These are phyloP conservation scores for Rhizomucor pusillus DNA, from an alignment of 371 early-diverging fungal genomes.

Conservation along the genomic window DNA sequence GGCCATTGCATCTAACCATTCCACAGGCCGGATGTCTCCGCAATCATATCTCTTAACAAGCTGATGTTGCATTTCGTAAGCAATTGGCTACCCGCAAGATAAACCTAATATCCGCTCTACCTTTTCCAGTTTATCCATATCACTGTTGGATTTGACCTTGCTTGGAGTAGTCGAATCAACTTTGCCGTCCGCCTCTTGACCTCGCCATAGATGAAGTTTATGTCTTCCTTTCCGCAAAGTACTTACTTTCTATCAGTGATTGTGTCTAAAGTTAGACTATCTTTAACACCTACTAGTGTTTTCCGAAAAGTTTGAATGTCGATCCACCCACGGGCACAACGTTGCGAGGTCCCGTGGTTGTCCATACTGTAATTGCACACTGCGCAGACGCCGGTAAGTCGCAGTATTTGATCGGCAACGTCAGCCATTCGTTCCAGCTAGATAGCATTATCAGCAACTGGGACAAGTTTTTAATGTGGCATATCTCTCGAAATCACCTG, in stretches of 20 bases:
- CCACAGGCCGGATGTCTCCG: constrained; percentile 79
- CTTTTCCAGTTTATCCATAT: constrained; percentile 88
- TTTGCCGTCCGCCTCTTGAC: constrained; percentile 63
- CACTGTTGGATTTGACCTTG: constrained; percentile 52
- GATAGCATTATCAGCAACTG: constrained; percentile 84
- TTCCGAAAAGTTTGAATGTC: constrained; percentile 75
- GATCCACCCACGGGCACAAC: constrained; percentile 74
- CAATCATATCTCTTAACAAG: constrained; percentile 80
- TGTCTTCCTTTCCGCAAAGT: constrained; percentile 83
- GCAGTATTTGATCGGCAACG: constrained; percentile 80
- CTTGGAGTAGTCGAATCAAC: constrained; percentile 60
- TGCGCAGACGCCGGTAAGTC: constrained; percentile 79
- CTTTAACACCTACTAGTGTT: constrained; percentile 56
- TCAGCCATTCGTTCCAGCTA: constrained; percentile 92
- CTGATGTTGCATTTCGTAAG: constrained; percentile 24
- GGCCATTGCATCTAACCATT: constrained; percentile 90
- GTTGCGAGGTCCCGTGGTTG: constrained; percentile 72
- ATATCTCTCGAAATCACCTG: constrained; percentile 26
- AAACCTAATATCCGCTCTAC: constrained; percentile 28
- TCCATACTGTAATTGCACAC: constrained; percentile 81
- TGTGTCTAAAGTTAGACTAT: not conserved
- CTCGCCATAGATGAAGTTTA: constrained; percentile 71
- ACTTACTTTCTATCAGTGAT: constrained; percentile 23
- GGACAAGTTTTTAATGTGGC: constrained; percentile 49
- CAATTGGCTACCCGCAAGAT: not conserved